Evolutionary conservation across 73 alveolate genomes (phyloP).

Genomic region (Durusdinium trenchii): DNA sequence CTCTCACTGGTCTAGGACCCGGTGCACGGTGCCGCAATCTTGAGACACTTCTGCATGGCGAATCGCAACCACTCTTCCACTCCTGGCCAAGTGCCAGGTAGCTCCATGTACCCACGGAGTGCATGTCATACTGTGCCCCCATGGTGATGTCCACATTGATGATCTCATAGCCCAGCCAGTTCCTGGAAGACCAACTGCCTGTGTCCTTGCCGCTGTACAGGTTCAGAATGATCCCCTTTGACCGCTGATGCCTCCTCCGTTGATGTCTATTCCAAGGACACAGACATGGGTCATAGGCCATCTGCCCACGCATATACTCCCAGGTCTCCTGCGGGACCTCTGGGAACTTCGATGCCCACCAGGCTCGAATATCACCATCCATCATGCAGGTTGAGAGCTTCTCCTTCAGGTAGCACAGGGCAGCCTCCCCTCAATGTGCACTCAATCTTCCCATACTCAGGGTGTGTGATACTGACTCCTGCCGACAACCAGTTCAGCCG

Average conservation of each 20-base stretch:
- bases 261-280: neutral
- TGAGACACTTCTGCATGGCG: no score
- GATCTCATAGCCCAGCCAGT: no score
- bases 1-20: no score
- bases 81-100: no score
- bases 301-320: neutral
- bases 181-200: neutral
- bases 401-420: neutral
- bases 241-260: neutral
- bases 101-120: no score
- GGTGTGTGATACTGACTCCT: neutral
- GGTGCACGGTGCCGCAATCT: no score
- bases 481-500: neutral
- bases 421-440: neutral
- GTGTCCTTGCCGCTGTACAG: neutral
- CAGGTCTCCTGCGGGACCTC: neutral
- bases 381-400: neutral
- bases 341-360: neutral
- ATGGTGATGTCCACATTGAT: no score
- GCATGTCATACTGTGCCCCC: no score
- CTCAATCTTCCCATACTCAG: neutral
- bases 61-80: no score
- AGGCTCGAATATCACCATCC: neutral
- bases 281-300: no score
- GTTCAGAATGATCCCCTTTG: neutral